Base-by-base conservation (phyloP, 1,284 basidiomycete genomes). In the Malassezia psittaci region DNA sequence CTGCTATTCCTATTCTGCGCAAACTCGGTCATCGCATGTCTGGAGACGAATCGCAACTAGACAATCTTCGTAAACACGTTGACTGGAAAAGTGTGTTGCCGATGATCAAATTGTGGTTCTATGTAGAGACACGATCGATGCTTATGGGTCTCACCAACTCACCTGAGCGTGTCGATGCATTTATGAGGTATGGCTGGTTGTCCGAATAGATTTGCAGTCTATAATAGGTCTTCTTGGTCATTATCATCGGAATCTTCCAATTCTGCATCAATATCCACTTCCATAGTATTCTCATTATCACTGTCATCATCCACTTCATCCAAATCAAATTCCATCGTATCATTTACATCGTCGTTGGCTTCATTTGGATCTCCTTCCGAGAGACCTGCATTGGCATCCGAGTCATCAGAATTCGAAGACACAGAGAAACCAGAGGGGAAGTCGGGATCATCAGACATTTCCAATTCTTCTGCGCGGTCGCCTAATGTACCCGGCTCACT, bases 171-270 rank as follows among this genome's bases (percentile, higher is more conserved):
- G 55, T 57, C 2, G 66, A 72, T 46, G 69, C 69, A 4, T 72
- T 68, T 47, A 62, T 69, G 47, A 62, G 69, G 19, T 72, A 69
- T 47, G 69, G 68, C 19, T 68, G 68, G 68, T 56, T 65, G 44
- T 65, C 63, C 1, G 66, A 68, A 33, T 67, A 53, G 35, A 24
- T 16, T 47, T 21, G 45, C 5, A n/a, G 57, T 57, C 34, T 66
- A 62, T 18, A 62, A 59, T 52, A 59, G 60, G n/a, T 65, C 64
- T 13, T 51, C 39, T 13, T 50, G 48, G 24, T 60, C 54, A 19
- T 45, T 43, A 21, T 60, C 54, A 12, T 62, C 57, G 1, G 58
- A 57, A 11, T 33, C 48, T 15, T 57, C 40, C 9, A 50, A 12
- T 32, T 54, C 52, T 1, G 43, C 43, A 45, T 45, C 43, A 6